phyloP scores from a whole-genome alignment of 805 yeast species.

The Hanseniaspora jakobsenii region DNA sequence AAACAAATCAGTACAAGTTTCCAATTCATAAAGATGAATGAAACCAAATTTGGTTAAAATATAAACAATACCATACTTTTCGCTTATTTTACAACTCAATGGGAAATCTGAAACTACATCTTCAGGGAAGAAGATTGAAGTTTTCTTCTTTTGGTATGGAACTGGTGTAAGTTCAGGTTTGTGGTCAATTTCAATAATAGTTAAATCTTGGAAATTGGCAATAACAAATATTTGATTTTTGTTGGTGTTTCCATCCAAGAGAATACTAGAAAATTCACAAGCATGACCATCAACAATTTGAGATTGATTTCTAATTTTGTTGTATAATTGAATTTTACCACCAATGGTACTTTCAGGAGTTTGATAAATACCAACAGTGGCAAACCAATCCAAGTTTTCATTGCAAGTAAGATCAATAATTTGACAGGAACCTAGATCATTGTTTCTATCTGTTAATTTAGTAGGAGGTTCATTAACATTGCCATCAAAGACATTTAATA shows the following conservation, averaged over 20 bases:
- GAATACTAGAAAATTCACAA: conserved; percentile 69
- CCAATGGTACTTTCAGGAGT: conserved; percentile 78
- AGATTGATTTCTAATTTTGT: conserved; percentile 78
- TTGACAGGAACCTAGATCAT: conserved; percentile 64
- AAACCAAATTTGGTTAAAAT: conserved; percentile 91
- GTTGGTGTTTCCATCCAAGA: conserved; percentile 57
- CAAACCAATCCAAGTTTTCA: conserved; percentile 77
- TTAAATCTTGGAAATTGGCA: conserved; percentile 77
- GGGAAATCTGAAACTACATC: conserved; percentile 97
- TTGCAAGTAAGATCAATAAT: conserved; percentile 83
- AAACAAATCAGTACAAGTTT: conserved; percentile 81
- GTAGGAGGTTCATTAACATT: conserved; percentile 68
- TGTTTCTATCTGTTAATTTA: conserved; percentile 72
- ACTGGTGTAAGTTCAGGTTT: conserved; percentile 68
- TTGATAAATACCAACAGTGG: conserved; percentile 87
- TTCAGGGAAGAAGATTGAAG: conserved; percentile 90
- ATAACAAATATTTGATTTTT: conserved; percentile 78
- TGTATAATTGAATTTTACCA: conserved; percentile 88
- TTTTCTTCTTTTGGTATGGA: conserved; percentile 68
- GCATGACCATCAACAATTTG: conserved; percentile 98
- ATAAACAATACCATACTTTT: conserved; percentile 75
- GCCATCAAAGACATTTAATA: conserved; percentile 76
- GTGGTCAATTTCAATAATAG: conserved; percentile 93
- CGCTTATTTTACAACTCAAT: conserved; percentile 74
- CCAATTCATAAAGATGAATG: conserved; percentile 88